phyloP scores from a whole-genome alignment of 83 land plant species.

The Larix sibirica region DNA sequence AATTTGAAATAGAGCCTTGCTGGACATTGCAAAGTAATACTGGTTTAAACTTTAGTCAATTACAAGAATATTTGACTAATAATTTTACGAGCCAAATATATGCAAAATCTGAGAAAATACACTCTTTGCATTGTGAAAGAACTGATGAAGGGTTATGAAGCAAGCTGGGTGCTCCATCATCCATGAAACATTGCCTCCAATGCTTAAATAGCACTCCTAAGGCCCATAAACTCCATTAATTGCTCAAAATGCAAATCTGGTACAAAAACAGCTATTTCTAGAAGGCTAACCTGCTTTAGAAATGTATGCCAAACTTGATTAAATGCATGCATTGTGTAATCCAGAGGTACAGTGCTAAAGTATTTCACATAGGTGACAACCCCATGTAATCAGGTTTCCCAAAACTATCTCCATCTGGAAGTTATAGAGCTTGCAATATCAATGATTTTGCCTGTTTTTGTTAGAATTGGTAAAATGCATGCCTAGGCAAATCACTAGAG shows the following conservation, averaged over 20 bases:
- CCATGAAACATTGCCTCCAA: neutral
- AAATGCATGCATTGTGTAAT: neutral
- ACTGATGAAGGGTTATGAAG: neutral
- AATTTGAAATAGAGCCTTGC: neutral
- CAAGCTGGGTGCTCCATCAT: neutral
- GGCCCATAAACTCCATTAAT: neutral
- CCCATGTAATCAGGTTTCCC: neutral
- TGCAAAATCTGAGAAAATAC: neutral
- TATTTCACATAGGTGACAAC: neutral
- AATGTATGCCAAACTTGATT: neutral
- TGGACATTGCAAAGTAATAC: neutral
- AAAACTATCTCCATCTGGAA: neutral
- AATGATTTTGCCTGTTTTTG: neutral
- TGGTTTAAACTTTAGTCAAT: neutral
- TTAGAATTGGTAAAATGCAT: neutral
- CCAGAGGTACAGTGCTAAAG: neutral
- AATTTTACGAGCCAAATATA: neutral
- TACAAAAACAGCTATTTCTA: neutral
- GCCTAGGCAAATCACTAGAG: neutral
- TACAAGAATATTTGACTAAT: neutral
- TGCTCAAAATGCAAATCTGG: neutral
- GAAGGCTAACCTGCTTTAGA: neutral
- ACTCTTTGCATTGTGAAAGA: neutral
- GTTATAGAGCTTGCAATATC: neutral
- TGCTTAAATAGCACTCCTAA: neutral